Base-by-base conservation (phyloP, 2,329 filamentous ascomycete species). In the Aureobasidium sp. region DNA sequence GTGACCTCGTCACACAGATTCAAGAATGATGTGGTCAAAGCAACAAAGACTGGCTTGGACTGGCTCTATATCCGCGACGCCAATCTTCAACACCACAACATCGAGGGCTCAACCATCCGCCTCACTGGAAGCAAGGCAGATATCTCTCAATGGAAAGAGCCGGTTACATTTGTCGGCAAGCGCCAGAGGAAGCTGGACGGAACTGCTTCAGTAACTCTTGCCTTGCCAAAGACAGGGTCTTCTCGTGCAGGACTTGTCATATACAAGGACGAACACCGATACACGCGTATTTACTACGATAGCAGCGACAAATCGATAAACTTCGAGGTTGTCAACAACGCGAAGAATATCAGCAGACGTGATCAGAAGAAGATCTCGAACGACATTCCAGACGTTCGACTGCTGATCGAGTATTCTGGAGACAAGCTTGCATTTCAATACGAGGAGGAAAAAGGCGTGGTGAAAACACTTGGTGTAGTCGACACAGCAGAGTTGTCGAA, bases 21-120 rank as follows among this genome's bases (percentile, higher is more conserved):
- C 41, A 39, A 59, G 44, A 36, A 16, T 10, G 25, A 49, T 6
- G 25, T 48, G 2, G 32, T 59, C 1, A 21, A 48, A 14, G 3
- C 34, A 5, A 37, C 32, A 4, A 59, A 49, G 42, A 59, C n/a
- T 1, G 55, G 44, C 2, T 39, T 59, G 55, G 55, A 59, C 32
- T 59, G 44, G 55, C 55, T 59, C 11, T 59, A 59, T 14, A 59
- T 59, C 14, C 55, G 55, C 16, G 44, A 59, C 6, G 44, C 44
- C 3, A 49, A 48, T 27, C 44, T 59, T 3, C 1, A 39, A 5
- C 25, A 59, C 16, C 55, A 59, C 34, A 27, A 41, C 7, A 21
- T 48, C 6, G 34, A 59, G 1, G 44, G 44, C 9, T 29, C 30
- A 0, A 29, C 42, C 1, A 41, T 49, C n/a, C 32, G 9, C 14